A percentile compares a stretch with the other conserved stretches of the same genome.
Evolutionary conservation across 2,329 filamentous ascomycete genomes (phyloP).

Genomic region (Monilinia fructigena): DNA sequence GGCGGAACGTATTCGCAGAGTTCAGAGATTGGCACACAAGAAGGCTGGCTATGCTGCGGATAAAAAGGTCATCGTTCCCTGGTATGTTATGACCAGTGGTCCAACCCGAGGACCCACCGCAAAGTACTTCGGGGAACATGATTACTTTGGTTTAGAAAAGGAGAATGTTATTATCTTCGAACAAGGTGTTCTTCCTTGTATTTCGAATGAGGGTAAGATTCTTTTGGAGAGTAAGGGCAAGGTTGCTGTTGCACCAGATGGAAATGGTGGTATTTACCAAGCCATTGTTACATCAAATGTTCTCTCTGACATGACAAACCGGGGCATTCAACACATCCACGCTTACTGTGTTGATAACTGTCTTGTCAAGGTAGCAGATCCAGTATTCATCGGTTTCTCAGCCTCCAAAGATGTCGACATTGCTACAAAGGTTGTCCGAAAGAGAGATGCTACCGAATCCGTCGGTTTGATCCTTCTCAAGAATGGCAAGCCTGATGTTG

Average conservation of each 20-base stretch:
- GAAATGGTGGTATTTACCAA: constrained; percentile 95
- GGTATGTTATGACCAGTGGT: constrained; percentile 99
- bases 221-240: constrained; percentile 85
- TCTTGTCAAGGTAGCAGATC: constrained; percentile 97
- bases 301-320: constrained; percentile 81
- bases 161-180: constrained; percentile 92
- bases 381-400: constrained; percentile 90
- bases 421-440: constrained; percentile 98
- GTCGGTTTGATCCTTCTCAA: constrained; percentile 93
- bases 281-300: constrained; percentile 79
- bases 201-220: constrained; percentile 97
- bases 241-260: constrained; percentile 92
- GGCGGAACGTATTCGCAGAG: constrained; percentile 85
- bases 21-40: constrained; percentile 77
- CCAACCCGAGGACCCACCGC: constrained; percentile 91
- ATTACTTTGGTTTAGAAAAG: constrained; percentile 84
- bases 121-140: constrained; percentile 84
- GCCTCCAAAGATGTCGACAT: constrained; percentile 88
- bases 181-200: constrained; percentile 94
- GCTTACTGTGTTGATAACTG: constrained; percentile 99
- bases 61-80: constrained; percentile 70
- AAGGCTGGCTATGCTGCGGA: constrained; percentile 57
- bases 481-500: constrained; percentile 94
- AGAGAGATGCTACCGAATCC: constrained; percentile 93
- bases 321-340: constrained; percentile 92